Evolutionary conservation across 495 filamentous ascomycete genomes (phyloP), one percentile per base, ranked within the genome.

Genomic region (Penicillium simplicissimum): DNA sequence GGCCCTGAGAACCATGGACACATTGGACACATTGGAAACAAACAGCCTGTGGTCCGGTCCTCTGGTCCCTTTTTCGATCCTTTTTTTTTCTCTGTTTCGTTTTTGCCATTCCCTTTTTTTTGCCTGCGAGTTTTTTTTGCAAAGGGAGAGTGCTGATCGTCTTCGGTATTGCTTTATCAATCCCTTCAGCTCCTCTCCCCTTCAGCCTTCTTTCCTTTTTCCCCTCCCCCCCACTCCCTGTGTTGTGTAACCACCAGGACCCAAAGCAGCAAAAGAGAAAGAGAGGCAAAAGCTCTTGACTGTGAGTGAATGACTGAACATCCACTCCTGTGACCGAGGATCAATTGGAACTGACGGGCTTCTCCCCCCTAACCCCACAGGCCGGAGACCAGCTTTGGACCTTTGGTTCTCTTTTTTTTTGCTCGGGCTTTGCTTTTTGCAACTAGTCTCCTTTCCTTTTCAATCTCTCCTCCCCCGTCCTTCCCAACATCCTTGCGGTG

Each of bases 241-340:
- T 42, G 40, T 55, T 59, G 61, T 63, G 61, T 55, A 59, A 59
- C 61, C 51, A 49, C 9, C 51, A 45, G 42, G 42, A 40, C 28
- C 28, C 14, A 40, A 23, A 51, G 31, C 31, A 10, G 14, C 47
- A n/a, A 51, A 51, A 51, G 10, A 25, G 3, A 25, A 40, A 40
- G 10, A 51, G 33, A 51, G 23, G 15, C 47, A 17, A 51, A 51
- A 51, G 21, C 23, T 45, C 17, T 53, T 53, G 51, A 31, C 51
- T 53, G 51, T 53, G 33, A 53, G 51, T 53, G 23, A 28, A 36
- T 15, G n/a, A 49, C 45, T n/a, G 9, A 31, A 49, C 45, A 15
- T n/a, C 45, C 45, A 49, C 45, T 49, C 28, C 45, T 31, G 11
- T 49, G 45, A 31, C 45, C 23, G 45, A 31, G 23, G 45, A 49